Base-by-base conservation (phyloP, 768 basidiomycete genomes). In the Calocybe gangraenosa region DNA sequence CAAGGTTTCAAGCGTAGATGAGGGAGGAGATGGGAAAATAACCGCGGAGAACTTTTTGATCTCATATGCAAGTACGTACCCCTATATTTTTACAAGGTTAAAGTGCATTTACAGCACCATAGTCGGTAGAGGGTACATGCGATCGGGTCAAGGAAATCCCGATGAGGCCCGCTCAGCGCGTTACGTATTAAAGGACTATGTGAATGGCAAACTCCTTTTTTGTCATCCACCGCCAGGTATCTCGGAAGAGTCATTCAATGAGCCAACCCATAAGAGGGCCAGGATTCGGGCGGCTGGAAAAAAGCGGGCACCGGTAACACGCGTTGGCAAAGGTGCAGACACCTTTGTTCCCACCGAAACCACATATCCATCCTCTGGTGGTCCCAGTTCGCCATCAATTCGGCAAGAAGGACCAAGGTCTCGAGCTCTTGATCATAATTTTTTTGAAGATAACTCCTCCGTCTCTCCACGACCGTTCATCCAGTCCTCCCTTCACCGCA, bases 131-230 rank as follows among this genome's bases (percentile, higher is more conserved):
- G 96, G 96, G 25, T 96, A 87, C 65, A 88, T 84, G 58, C 82
- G 95, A 31, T 82, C 93, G 1, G 92, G 95, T 1, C 92, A 94
- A 68, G 96, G 96, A 34, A 96, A 94, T 65, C 94, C 95, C 8
- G 96, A 99, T 59, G 93, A 97, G 60, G 92, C 96, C 22, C 84
- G 92, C 41, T 81, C 96, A 0, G 91, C 95, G 13, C 82, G 96
- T 47, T 86, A 87, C 59, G 73, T 99, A 45, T 75, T 99, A 39
- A 99, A 99, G 64, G 96, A 99, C 67, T 99, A 94, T 58, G 93
- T 98, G 49, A 93, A 87, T 55, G 96, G 89, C 19, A 92, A 91
- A 56, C 74, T 99, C 0, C 74, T 98, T 7, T 97, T 79, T 63
- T 92, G 90, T 53, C 87, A 95, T 52, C 81, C 91, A 13, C 89